Evolutionary conservation across 208 protist genomes (phyloP).

Genomic region (Porcisia deanei): DNA sequence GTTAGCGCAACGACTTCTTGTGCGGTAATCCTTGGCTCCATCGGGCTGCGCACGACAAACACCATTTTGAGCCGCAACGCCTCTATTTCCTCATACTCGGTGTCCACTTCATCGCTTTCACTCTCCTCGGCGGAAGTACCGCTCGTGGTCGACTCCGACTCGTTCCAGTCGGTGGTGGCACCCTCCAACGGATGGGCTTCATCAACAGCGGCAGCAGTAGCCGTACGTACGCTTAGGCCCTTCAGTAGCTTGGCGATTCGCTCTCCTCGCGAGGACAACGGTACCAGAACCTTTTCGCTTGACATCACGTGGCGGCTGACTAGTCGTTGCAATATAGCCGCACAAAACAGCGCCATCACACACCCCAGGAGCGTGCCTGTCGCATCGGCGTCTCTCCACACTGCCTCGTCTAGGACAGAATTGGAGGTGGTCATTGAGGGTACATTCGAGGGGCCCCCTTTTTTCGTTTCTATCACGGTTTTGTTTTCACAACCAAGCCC

Average conservation of each 20-base stretch:
- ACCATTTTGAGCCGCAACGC: slow-evolving; percentile 70
- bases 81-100: slow-evolving; percentile 56
- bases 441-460: background rate
- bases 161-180: slow-evolving; percentile 17
- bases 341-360: slow-evolving; percentile 1
- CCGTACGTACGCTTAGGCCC: slow-evolving; percentile 9
- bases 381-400: background rate
- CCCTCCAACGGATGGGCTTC: background rate
- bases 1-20: slow-evolving; percentile 42
- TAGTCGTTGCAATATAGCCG: background rate
- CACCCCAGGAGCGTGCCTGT: slow-evolving; percentile 10
- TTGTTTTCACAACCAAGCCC: background rate
- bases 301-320: background rate
- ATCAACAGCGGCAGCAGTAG: background rate
- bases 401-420: background rate
- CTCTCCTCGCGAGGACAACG: slow-evolving; percentile 9
- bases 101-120: slow-evolving; percentile 24
- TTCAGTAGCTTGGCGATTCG: slow-evolving; percentile 24
- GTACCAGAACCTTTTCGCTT: background rate
- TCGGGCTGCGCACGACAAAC: slow-evolving; percentile 54
- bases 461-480: background rate
- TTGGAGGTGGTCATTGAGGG: background rate
- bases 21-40: slow-evolving; percentile 42
- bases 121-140: background rate
- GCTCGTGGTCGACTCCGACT: slow-evolving; percentile 5